These are phyloP conservation scores for Lachancea quebecensis DNA, from an alignment of 805 yeast species.

Conservation along the genomic window DNA sequence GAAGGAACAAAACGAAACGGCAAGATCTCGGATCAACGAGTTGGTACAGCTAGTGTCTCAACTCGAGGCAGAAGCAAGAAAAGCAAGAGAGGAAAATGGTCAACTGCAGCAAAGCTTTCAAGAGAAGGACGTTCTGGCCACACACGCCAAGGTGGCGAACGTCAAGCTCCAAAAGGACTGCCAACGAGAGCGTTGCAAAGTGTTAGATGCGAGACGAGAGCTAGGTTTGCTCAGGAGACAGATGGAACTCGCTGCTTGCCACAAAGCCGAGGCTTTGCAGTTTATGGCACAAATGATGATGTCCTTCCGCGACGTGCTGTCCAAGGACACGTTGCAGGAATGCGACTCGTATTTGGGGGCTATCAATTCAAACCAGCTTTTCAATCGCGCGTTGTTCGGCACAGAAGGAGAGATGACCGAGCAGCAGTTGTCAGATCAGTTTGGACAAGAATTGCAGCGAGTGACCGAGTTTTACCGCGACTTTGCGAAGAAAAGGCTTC, in stretches of 20 bases:
- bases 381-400: constrained; percentile 3
- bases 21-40: constrained; percentile 3
- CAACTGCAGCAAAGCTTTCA: neutral
- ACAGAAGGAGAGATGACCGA: constrained; percentile 1
- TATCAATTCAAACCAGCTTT: constrained; percentile 9
- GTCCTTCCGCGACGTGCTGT: constrained; percentile 18
- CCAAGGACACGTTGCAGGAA: constrained; percentile 14
- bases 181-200: constrained; percentile 22
- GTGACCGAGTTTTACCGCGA: constrained; percentile 16
- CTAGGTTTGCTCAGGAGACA: constrained; percentile 12
- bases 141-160: constrained; percentile 14
- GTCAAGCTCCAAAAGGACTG: constrained; percentile 16
- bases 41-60: constrained; percentile 2
- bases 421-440: constrained; percentile 4
- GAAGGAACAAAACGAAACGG: constrained; percentile 11
- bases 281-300: constrained; percentile 27
- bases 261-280: constrained; percentile 21
- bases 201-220: constrained; percentile 19
- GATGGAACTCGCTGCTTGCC: constrained; percentile 17
- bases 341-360: constrained; percentile 16
- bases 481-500: constrained; percentile 16
- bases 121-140: neutral
- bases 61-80: constrained; percentile 1
- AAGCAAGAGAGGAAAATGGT: neutral
- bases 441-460: constrained; percentile 9